Evolutionary conservation across 805 yeast genomes (phyloP), one percentile per base, ranked within the genome.

Genomic region (Zygosaccharomyces bisporus): DNA sequence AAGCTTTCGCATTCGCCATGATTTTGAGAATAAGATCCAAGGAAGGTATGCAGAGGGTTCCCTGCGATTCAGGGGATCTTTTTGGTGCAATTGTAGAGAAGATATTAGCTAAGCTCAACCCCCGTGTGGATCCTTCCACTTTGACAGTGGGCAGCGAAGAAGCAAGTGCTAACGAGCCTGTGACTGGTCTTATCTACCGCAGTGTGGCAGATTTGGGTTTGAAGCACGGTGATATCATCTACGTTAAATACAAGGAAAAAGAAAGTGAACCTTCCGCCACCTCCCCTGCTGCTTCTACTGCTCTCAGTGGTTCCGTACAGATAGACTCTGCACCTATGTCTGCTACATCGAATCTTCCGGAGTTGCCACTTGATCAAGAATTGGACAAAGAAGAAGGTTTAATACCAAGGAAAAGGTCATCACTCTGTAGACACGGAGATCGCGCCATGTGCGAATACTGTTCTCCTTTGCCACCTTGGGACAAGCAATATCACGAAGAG

Each of bases 401-500:
- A 44, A 87, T 93, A 44, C 65, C 73, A 21, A 74, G 99, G 25
- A 66, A 70, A 29, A 74, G 71, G 50, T 77, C 87, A 1, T 55
- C 63, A 2, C 69, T 89, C 49, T 91, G 99, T 65, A 77, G 82
- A 47, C 99, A 93, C 62, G 85, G 91, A 2, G 91, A 82, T 30
- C 83, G 83, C 55, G 99, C 98, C 1, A 93, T 93, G 98, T 93
- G 99, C 65, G 99, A 93, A 59, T 88, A 89, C 61, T 93, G 98
- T 63, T 80, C 95, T 25, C 96, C 98, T 0, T 68, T 93, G 41
- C 96, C 96, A 27, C 98, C 99, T 2, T 93, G 91, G 87, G 96
- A 93, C 63, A 75, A 74, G 51, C 77, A 74, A 17, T 91, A 89
- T 61, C 82, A 81, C 51, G 77, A 77, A 39, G 83, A 80, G 50